Evolutionary conservation across 306 rosid species (phyloP).

Genomic region (Trifolium dubium): DNA sequence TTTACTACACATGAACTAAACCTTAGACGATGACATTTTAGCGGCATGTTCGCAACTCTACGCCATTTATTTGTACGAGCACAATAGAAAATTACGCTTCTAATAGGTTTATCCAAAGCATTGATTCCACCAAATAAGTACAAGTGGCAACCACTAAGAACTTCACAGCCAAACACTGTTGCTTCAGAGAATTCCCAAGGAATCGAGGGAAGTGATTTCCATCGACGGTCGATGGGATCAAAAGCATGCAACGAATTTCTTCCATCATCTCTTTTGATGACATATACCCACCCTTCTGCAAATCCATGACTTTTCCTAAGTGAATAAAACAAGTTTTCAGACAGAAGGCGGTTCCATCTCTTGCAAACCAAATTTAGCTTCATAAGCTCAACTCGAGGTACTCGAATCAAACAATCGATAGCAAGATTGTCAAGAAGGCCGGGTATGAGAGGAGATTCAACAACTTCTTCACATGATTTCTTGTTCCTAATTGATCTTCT

Average conservation of each 20-base stretch:
- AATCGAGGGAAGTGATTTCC: constrained; percentile 93
- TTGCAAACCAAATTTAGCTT: constrained; percentile 72
- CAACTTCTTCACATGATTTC: too few species aligned
- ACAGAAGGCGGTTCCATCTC: constrained; percentile 83
- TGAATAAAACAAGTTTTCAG: constrained; percentile 89
- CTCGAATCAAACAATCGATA: too few species aligned
- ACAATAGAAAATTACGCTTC: constrained; percentile 86
- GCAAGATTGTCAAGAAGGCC: neutral
- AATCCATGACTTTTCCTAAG: constrained; percentile 83
- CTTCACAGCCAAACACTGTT: constrained; percentile 88
- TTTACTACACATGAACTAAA: constrained; percentile 90
- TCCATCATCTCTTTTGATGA: constrained; percentile 87
- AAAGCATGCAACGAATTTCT: constrained; percentile 92
- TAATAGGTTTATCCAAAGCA: constrained; percentile 74
- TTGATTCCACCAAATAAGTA: constrained; percentile 95
- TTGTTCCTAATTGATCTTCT: too few species aligned
- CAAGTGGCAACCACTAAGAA: constrained; percentile 89
- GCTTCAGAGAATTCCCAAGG: constrained; percentile 89
- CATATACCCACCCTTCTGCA: constrained; percentile 97
- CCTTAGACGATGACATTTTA: constrained; percentile 62
- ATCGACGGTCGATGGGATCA: constrained; percentile 89
- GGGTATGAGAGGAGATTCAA: neutral
- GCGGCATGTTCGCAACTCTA: constrained; percentile 91
- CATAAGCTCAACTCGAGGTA: too few species aligned
- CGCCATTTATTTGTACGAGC: constrained; percentile 96